Conservation (phyloP, 225 moss, liverwort and hornwort species). For the Pseudoscleropodium purum region DNA sequence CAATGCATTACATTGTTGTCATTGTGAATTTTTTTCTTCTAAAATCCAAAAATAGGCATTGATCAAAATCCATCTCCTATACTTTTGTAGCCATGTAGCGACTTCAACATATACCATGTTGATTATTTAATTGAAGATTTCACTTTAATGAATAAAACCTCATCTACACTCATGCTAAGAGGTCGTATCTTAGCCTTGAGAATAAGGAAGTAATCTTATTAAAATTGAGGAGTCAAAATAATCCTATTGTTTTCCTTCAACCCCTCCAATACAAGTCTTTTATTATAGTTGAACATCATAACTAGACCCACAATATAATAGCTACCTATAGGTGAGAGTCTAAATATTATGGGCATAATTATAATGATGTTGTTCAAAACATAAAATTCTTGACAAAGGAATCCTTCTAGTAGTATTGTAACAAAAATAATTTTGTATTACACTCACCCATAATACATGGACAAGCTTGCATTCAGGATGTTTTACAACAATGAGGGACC, state of each 20-base stretch:
- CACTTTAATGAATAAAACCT: not conserved
- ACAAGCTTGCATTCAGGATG: not conserved
- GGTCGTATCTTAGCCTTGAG: not conserved
- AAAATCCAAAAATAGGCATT: accelerated
- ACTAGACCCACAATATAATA: accelerated
- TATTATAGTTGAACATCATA: not conserved
- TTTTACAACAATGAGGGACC: not conserved
- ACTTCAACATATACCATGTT: not conserved
- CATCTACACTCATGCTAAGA: not conserved
- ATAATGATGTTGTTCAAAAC: not conserved
- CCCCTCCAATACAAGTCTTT: not conserved
- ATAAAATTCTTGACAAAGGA: too few species aligned
- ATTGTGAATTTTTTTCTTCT: not conserved
- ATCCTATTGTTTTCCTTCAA: not conserved
- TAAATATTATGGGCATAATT: not conserved
- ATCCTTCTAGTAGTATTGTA: too few species aligned
- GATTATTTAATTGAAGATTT: not conserved
- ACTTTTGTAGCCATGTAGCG: too few species aligned
- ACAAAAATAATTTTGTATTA: not conserved
- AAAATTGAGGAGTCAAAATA: not conserved
- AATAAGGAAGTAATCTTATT: not conserved
- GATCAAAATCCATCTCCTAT: too few species aligned
- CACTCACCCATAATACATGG: accelerated
- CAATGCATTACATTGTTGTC: not conserved
- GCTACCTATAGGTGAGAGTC: accelerated